These are phyloP conservation scores for Pestalotiopsis sp. DNA, from an alignment of 2,329 filamentous ascomycete species.

Conservation along the genomic window DNA sequence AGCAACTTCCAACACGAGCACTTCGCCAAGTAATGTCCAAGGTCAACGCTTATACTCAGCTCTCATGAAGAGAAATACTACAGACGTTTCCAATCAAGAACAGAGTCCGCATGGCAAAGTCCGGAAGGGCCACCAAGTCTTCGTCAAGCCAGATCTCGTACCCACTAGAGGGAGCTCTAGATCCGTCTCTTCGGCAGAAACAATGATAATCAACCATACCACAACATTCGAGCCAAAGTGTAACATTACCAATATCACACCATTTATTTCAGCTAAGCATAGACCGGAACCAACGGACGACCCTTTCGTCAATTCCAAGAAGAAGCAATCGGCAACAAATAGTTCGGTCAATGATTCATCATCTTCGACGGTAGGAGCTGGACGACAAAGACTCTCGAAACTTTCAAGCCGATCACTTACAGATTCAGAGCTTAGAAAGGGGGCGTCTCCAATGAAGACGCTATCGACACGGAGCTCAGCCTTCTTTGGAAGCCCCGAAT, in stretches of 20 bases:
- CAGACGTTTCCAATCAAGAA: constrained; percentile 26
- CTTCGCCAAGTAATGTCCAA: constrained; percentile 40
- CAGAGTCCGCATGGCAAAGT: constrained; percentile 21
- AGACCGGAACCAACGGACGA: neutral
- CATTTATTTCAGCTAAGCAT: neutral
- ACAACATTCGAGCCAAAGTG: neutral
- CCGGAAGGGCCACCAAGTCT: constrained; percentile 20
- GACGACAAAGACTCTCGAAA: neutral
- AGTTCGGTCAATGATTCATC: neutral
- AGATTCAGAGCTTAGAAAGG: constrained; percentile 17
- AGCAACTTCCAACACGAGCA: neutral
- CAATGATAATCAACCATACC: neutral
- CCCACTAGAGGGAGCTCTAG: neutral
- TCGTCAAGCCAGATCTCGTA: constrained; percentile 18
- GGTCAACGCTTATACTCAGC: constrained; percentile 66
- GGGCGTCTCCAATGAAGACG: constrained; percentile 7
- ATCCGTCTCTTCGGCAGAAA: neutral
- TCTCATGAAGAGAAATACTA: constrained; percentile 57
- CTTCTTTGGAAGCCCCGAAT: constrained; percentile 54
- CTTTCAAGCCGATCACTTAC: constrained; percentile 18
- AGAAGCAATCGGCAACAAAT: neutral
- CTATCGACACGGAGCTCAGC: constrained; percentile 47
- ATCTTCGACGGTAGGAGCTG: no score
- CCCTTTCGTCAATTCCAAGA: neutral
- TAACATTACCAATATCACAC: neutral